Evolutionary conservation across 2,329 filamentous ascomycete genomes (phyloP).

Genomic region (Davidsoniella australis): DNA sequence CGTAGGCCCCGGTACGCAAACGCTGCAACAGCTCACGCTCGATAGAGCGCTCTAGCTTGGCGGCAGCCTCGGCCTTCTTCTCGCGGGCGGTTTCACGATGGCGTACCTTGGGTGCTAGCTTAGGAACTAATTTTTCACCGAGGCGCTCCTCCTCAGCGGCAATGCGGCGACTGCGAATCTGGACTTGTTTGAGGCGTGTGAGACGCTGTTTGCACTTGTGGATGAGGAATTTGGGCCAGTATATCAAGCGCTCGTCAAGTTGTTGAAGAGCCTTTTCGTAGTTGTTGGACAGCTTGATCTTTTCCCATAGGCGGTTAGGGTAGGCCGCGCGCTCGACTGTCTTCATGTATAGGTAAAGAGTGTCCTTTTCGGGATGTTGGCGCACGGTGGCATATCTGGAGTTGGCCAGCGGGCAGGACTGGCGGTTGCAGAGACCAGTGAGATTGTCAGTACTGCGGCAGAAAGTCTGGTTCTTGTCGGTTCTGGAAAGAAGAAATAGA

Average conservation of each 20-base stretch:
- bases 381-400: slow-evolving; percentile 85
- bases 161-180: slow-evolving; percentile 61
- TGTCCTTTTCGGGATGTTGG: slow-evolving; percentile 61
- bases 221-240: slow-evolving; percentile 85
- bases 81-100: slow-evolving; percentile 60
- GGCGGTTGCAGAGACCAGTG: slow-evolving; percentile 65
- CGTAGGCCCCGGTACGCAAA: slow-evolving; percentile 81
- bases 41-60: slow-evolving; percentile 90
- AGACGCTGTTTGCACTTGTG: slow-evolving; percentile 96
- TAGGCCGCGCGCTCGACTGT: slow-evolving; percentile 76
- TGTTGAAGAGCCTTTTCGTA: slow-evolving; percentile 79
- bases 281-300: slow-evolving; percentile 75
- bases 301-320: slow-evolving; percentile 87
- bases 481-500: slow-evolving; percentile 29
- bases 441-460: slow-evolving; percentile 92
- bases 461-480: slow-evolving; percentile 76
- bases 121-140: slow-evolving; percentile 75
- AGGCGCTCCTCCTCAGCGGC: slow-evolving; percentile 79
- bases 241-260: slow-evolving; percentile 71
- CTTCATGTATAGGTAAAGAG: slow-evolving; percentile 93
- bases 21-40: slow-evolving; percentile 88
- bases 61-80: slow-evolving; percentile 61
- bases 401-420: slow-evolving; percentile 83
- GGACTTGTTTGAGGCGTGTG: slow-evolving; percentile 80
- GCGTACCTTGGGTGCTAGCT: slow-evolving; percentile 77